A percentile compares a stretch with the other conserved stretches of the same genome.
Evolutionary conservation across 208 protist genomes (phyloP).

Genomic region (Crithidia thermophila): DNA sequence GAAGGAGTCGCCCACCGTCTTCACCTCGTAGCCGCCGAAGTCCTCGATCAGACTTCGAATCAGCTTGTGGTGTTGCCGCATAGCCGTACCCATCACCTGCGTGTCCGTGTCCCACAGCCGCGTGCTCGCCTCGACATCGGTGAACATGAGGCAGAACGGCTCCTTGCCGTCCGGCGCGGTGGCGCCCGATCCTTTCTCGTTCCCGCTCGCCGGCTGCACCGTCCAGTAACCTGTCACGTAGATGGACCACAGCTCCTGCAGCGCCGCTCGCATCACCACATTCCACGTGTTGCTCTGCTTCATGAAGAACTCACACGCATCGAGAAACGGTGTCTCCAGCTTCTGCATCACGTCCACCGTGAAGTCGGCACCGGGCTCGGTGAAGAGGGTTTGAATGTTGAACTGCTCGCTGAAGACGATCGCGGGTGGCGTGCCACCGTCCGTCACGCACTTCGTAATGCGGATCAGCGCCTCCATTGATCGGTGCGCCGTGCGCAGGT

Average conservation of each 20-base stretch:
- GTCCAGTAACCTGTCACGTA: constrained; percentile 13
- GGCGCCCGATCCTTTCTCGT: neutral
- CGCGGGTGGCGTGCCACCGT: neutral
- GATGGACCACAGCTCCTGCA: constrained; percentile 17
- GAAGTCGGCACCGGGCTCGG: constrained; percentile 11
- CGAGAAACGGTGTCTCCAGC: constrained; percentile 61
- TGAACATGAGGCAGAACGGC: constrained; percentile 47
- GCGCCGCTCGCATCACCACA: constrained; percentile 16
- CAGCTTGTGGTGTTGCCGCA: constrained; percentile 46
- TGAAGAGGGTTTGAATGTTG: constrained; percentile 45
- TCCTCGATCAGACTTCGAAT: constrained; percentile 52
- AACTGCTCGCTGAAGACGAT: constrained; percentile 43
- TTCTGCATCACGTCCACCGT: constrained; percentile 49
- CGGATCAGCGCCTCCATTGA: constrained; percentile 27
- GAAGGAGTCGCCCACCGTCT: constrained; percentile 66
- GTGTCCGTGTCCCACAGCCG: constrained; percentile 49
- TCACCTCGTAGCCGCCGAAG: constrained; percentile 59
- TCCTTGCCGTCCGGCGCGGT: constrained; percentile 16
- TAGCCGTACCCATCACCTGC: constrained; percentile 36
- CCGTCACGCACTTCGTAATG: constrained; percentile 31
- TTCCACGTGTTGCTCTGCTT: constrained; percentile 18
- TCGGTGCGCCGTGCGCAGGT: constrained; percentile 24
- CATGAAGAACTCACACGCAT: constrained; percentile 44
- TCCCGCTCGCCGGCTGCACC: neutral
- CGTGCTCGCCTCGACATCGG: constrained; percentile 59